Conservation (phyloP, 2,329 filamentous ascomycete species). For the Xylaria digitata region DNA sequence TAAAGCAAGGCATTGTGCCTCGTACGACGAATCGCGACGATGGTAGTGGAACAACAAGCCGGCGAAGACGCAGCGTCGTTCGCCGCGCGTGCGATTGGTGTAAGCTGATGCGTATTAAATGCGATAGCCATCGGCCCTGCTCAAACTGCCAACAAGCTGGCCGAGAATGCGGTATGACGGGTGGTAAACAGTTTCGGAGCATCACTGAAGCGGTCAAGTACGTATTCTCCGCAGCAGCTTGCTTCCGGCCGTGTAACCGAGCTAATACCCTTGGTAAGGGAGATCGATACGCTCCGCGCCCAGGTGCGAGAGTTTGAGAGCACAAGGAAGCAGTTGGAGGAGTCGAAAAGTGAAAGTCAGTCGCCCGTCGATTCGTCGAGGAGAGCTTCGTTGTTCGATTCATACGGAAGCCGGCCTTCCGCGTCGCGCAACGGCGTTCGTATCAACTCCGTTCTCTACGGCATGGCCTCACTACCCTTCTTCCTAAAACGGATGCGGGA, state of each 20-base stretch:
- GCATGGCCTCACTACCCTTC: constrained; percentile 31
- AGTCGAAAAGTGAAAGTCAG: no score
- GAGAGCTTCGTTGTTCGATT: no score
- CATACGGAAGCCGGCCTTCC: not conserved
- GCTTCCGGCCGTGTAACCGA: no score
- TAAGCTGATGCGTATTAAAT: constrained; percentile 38
- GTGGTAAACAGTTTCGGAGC: constrained; percentile 29
- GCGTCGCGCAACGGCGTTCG: constrained; percentile 28
- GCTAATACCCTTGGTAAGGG: no score
- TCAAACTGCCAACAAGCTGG: constrained; percentile 32
- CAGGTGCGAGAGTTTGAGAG: no score
- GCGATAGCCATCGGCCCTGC: constrained; percentile 36
- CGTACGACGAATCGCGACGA: constrained; percentile 1
- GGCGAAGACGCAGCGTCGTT: constrained; percentile 29
- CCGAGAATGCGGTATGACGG: constrained; percentile 30
- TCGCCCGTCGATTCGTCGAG: no score
- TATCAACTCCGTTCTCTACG: constrained; percentile 26
- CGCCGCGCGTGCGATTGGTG: constrained; percentile 37
- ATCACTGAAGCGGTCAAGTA: constrained; percentile 32
- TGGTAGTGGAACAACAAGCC: constrained; percentile 14
- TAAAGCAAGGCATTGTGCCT: no score
- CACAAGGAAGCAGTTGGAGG: no score
- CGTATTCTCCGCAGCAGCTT: no score
- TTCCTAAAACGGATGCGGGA: constrained; percentile 31
- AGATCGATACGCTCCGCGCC: no score